These are phyloP conservation scores for Ligustrum vulgare DNA, from an alignment of 257 asterid species.

Conservation along the genomic window DNA sequence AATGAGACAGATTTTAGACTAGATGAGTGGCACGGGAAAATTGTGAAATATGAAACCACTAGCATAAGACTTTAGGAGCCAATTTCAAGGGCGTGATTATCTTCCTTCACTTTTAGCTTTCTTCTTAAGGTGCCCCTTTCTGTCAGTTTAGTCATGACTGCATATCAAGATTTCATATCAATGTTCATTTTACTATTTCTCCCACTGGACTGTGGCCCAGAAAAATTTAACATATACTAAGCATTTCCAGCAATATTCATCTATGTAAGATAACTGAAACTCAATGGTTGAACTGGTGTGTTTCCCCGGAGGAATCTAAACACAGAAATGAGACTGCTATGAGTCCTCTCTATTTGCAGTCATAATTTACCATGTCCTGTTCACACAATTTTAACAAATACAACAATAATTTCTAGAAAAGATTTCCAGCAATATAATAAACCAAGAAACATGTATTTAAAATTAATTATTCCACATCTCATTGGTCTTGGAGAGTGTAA, in stretches of 20 bases:
- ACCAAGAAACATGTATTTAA: not conserved
- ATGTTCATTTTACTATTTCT: not conserved
- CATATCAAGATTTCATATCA: not conserved
- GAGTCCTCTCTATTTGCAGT: not conserved
- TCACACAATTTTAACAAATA: not conserved
- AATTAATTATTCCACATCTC: not conserved
- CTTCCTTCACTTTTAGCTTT: not conserved
- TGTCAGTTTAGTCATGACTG: not conserved
- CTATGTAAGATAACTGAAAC: not conserved
- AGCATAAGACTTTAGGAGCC: not conserved
- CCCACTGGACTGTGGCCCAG: not conserved
- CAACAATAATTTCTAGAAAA: not conserved
- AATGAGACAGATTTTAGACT: not conserved
- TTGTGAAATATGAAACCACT: conserved; percentile 3
- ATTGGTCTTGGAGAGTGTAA: not conserved
- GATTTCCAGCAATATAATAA: not conserved
- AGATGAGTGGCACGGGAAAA: not conserved
- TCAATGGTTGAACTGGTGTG: not conserved
- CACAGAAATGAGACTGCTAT: not conserved
- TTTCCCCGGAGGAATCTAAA: not conserved
- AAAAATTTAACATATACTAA: not conserved
- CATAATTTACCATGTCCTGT: not conserved
- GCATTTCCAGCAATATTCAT: not conserved
- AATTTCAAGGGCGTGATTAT: not conserved
- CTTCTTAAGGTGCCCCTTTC: not conserved